Percentiles rank a stretch among this genome's conserved stretches.
phyloP scores from a whole-genome alignment of 2,329 filamentous ascomycete species.

The Escovopsis weberi region DNA sequence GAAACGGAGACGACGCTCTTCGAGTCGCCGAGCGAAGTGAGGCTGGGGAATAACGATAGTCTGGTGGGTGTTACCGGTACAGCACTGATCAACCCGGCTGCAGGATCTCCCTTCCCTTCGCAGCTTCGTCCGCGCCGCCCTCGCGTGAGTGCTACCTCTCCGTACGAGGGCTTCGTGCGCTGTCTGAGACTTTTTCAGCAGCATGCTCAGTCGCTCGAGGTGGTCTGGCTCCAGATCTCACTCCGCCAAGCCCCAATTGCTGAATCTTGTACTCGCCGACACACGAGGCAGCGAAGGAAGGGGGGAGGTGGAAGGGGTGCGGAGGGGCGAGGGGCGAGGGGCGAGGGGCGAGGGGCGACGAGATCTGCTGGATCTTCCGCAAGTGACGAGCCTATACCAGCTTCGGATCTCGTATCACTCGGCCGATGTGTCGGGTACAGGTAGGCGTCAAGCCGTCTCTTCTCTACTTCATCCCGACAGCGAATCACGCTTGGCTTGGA shows the following conservation, averaged over 20 bases:
- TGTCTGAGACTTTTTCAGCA: constrained; percentile 4
- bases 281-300: constrained; percentile 1
- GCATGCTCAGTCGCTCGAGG: not conserved
- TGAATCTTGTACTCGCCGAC: constrained; percentile 4
- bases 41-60: not conserved
- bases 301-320: too few species aligned
- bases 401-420: constrained; percentile 5
- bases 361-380: constrained; percentile 3
- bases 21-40: not conserved
- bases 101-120: not conserved
- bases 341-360: not conserved
- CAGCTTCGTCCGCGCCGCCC: not conserved
- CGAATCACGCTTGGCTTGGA: not conserved
- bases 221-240: not conserved
- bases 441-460: constrained; percentile 1
- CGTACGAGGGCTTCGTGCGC: not conserved
- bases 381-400: too few species aligned
- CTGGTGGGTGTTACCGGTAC: too few species aligned
- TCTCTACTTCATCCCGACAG: not conserved
- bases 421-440: constrained; percentile 6
- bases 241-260: constrained; percentile 2
- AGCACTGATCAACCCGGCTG: not conserved
- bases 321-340: too few species aligned
- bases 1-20: not conserved
- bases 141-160: not conserved